These are phyloP conservation scores for Hypoxylon subgilvum DNA, from an alignment of 495 filamentous ascomycete species.

Conservation along the genomic window DNA sequence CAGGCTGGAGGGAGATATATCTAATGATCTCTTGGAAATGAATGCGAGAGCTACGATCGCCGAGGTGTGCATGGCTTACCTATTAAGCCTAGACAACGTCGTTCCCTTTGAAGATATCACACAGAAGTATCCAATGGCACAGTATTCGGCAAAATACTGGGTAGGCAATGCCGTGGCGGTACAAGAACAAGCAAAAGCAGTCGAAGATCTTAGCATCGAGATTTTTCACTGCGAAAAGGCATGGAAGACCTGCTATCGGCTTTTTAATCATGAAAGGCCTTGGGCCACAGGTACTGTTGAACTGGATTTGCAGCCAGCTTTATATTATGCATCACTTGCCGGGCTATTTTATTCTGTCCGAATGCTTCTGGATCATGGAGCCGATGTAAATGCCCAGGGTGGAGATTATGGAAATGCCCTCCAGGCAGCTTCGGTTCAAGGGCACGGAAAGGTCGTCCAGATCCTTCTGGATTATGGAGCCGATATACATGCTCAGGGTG, in stretches of 20 bases:
- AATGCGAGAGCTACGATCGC: constrained; percentile 41
- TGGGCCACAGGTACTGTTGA: not conserved
- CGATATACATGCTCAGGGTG: not conserved
- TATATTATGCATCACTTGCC: constrained; percentile 24
- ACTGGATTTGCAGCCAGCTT: not conserved
- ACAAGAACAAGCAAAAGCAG: constrained; percentile 2
- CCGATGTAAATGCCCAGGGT: constrained; percentile 34
- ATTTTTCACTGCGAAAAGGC: not conserved
- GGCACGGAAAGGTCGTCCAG: constrained; percentile 16
- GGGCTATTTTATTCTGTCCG: constrained; percentile 19
- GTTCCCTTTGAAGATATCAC: constrained; percentile 15
- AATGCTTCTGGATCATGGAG: constrained; percentile 12
- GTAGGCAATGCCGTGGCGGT: constrained; percentile 26
- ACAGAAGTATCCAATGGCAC: constrained; percentile 25
- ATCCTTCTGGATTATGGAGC: constrained; percentile 11
- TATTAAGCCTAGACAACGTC: constrained; percentile 35
- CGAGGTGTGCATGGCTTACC: constrained; percentile 42
- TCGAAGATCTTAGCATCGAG: not conserved
- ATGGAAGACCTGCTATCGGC: constrained; percentile 5
- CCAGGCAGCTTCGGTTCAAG: constrained; percentile 24
- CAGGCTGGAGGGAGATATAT: not conserved
- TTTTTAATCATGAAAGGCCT: constrained; percentile 3
- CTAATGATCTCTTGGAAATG: constrained; percentile 11
- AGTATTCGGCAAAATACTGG: constrained; percentile 42
- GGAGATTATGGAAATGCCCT: constrained; percentile 30